A percentile compares a stretch with the other conserved stretches of the same genome.
Evolutionary conservation across 495 filamentous ascomycete genomes (phyloP).

Genomic region (Podospora sp.): DNA sequence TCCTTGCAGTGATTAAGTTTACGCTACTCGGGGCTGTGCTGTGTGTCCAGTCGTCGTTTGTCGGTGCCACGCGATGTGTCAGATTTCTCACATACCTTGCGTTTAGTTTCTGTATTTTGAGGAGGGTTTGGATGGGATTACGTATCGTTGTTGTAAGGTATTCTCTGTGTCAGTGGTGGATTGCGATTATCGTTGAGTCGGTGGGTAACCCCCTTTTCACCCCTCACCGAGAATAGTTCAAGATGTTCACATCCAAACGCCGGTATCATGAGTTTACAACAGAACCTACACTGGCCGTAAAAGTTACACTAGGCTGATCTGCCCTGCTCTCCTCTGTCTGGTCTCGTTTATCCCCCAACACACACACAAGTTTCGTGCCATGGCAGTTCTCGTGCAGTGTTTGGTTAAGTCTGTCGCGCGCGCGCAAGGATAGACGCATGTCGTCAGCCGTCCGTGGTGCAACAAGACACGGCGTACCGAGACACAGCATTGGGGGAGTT

Average conservation of each 20-base stretch:
- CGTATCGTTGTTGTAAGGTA: no score
- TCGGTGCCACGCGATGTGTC: not conserved
- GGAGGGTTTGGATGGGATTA: no score
- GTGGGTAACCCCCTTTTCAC: no score
- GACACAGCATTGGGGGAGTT: not conserved
- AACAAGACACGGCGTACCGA: not conserved
- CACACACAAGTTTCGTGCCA: not conserved
- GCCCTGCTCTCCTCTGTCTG: not conserved
- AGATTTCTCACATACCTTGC: not conserved
- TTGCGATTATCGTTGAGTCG: no score
- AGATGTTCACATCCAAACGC: no score
- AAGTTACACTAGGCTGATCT: no score
- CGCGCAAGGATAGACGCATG: not conserved
- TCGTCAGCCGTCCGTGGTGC: not conserved
- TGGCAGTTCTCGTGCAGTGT: not conserved
- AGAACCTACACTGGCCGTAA: no score
- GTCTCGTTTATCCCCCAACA: not conserved
- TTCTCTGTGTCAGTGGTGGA: no score
- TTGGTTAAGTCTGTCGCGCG: not conserved
- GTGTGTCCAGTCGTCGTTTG: not conserved
- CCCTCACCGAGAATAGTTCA: no score
- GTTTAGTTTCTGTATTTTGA: no score
- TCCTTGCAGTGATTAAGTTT: not conserved
- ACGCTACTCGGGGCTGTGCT: not conserved
- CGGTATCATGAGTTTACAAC: no score